Evolutionary conservation across 1,139 yeast genomes (phyloP), one percentile per base, ranked within the genome.

Genomic region (Taiozyma onychis): DNA sequence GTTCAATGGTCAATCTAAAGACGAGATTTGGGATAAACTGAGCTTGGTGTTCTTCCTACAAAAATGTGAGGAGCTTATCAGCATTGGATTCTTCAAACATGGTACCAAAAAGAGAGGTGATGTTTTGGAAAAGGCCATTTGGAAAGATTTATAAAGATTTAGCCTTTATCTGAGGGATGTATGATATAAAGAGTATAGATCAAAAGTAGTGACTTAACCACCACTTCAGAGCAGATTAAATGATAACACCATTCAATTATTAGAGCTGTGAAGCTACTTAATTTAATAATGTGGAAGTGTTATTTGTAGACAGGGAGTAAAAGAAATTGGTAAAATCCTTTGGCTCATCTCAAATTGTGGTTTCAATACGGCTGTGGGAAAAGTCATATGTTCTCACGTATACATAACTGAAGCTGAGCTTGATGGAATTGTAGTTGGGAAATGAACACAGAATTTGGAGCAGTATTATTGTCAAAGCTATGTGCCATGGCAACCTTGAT

Each of bases 1-100:
- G 50, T 53, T 63, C 46, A 54, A 57, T 35, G 57, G 57, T 41
- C 26, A 55, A 45, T 6, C 57, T 46, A 48, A 63, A 46, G 65
- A 65, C 10, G 70, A 66, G 4, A 64, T 68, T 21, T 83, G 88
- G 85, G 79, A 77, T 39, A 73, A 73, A 47, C 58, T 75, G 28
- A 67, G 78, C 0, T 62, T 83, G 49, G 75, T 82, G 4, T 73
- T 83, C 71, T 83, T 83, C 58, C 66, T 80, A 56, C 83, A 80
- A 54, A 77, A 78, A n/a, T 66, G 83, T 35, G 73, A 76, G 6
- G 86, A 82, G 56, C 66, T 83, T 47, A 77, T 78, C 48, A 66
- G 71, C 47, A 61, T 80, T 26, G 89, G 89, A 1, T 64, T 81
- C 42, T 58, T 81, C 13, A 76, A 77, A 48, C 68, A 67, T 4